Evolutionary conservation across 2,329 filamentous ascomycete species (phyloP), one percentile per base, ranked within the genome.

Genomic region (Ophiocordyceps camponoti-floridani): DNA sequence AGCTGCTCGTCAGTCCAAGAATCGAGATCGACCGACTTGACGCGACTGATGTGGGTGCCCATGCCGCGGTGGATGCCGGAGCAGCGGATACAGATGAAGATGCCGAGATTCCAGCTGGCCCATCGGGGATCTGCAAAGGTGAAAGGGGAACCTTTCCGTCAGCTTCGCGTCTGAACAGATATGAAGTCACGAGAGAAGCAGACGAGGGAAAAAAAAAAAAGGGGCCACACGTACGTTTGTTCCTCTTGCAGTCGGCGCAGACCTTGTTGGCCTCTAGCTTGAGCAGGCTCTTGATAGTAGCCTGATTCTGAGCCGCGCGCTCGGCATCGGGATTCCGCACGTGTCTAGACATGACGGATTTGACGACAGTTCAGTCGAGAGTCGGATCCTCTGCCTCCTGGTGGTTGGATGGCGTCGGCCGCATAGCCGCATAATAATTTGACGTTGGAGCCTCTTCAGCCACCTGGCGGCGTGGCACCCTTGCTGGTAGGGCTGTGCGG

Each of bases 1-100:
- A 96, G 70, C 68, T 98, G 91, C 63, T 98, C 91, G 62, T 98
- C 91, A 50, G 91, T 98, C 91, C 91, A 98, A 26, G 89, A 81
- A 63, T 98, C 91, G 51, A 98, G 77, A 62, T 98, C 91, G 53
- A 98, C 91, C 2, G 88, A 95, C 64, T 98, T 98, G 62, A 98
- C 91, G 63, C 84, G 77, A 64, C 87, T 95, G 62, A 98, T 95
- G 66, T 98, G 91, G 49, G 89, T 96, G 56, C 91, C 91, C 88
- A 98, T 96, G 53, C 89, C 87, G 58, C 91, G 84, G 67, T 98
- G 91, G 58, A 98, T 94, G 58, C 93, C 93, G 16, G 91, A 98
- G 66, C 91, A 98, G 60, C 88, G 82, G 61, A 98, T 98, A 70
- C 91, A 98, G 58, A 98, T 72, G 61, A 98, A 98, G 58, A 98